Base-by-base conservation (phyloP, 2,329 filamentous ascomycete genomes). In the Alternaria rosae region DNA sequence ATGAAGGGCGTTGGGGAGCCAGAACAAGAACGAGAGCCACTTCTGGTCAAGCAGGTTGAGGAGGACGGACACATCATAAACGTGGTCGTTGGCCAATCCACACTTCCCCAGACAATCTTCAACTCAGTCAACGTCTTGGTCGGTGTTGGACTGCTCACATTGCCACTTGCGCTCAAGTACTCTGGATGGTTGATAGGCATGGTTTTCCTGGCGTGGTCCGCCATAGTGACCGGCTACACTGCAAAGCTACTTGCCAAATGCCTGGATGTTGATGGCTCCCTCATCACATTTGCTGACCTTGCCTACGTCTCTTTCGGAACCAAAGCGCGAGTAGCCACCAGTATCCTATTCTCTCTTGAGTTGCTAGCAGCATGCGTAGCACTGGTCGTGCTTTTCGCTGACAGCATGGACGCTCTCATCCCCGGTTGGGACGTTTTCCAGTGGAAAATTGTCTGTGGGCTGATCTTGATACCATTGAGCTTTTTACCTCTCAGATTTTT, bases 111-210 rank as follows among this genome's bases (percentile, higher is more conserved):
- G 82, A 98, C 94, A 7, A 87, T 97, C 65, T 97, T 98, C 84
- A 99, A 99, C 80, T 96, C 93, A 4, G 94, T 94, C 76, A 97
- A 97, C 69, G 92, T 96, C 53, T 83, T 97, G 61, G 94, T 97
- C 64, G 94, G 94, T 15, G 90, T 99, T 28, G 94, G 94, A 1
- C 82, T 99, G 28, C 85, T 99, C 53, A 96, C 92, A 78, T 83
- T 99, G 56, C 95, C 94, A 6, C 86, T 98, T 74, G 94, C 92
- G 6, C 84, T 98, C 72, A 92, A 90, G 72, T 93, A 97, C 78
- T 89, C 92, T 12, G 94, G 93, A 52, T 97, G 94, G 94, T 80
- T 97, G 42, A 87, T 93, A 64, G 95, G 95, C 54, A 85, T 97
- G 73, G 65, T 85, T 43, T 91, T 95, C 67, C 84, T 98, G 57